phyloP scores from a whole-genome alignment of 1,284 basidiomycete species.

The Fomitopsis betulina region DNA sequence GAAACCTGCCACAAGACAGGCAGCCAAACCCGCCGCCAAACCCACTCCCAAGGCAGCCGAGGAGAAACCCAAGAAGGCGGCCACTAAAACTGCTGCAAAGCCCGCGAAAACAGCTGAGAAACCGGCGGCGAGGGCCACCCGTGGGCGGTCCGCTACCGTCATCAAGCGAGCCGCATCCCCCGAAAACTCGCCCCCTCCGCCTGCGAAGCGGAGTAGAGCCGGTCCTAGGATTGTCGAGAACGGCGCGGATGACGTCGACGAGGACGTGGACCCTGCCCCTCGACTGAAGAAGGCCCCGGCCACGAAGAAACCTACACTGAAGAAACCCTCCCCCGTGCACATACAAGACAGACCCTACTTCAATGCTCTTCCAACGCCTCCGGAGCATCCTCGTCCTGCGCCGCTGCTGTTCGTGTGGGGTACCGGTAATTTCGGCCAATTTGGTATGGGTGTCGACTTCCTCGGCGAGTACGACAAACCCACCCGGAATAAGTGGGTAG shows the following conservation, averaged over 20 bases:
- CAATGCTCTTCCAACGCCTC: conserved; percentile 54
- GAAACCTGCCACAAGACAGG: conserved; percentile 5
- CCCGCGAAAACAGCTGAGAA: conserved; percentile 26
- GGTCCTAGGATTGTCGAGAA: conserved; percentile 12
- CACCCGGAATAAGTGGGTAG: conserved; percentile 58
- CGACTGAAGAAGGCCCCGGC: conserved; percentile 14
- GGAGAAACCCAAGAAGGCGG: conserved; percentile 24
- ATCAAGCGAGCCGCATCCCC: conserved; percentile 15
- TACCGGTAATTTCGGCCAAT: conserved; percentile 85
- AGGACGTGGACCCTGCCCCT: conserved; percentile 4
- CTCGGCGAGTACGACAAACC: conserved; percentile 70
- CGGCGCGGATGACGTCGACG: conserved; percentile 5
- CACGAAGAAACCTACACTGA: background rate
- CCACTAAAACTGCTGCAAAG: conserved; percentile 25
- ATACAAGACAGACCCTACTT: conserved; percentile 43
- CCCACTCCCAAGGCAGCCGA: conserved; percentile 10
- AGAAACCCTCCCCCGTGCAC: background rate
- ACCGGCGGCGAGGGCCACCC: conserved; percentile 12
- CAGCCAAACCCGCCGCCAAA: conserved; percentile 9
- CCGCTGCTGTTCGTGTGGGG: conserved; percentile 74
- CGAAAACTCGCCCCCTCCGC: conserved; percentile 17
- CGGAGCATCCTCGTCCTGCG: conserved; percentile 29
- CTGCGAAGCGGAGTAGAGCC: conserved; percentile 18
- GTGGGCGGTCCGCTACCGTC: conserved; percentile 3
- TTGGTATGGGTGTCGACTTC: conserved; percentile 72